Base-by-base conservation (phyloP, 2,329 filamentous ascomycete species). In the Fusarium palustre region DNA sequence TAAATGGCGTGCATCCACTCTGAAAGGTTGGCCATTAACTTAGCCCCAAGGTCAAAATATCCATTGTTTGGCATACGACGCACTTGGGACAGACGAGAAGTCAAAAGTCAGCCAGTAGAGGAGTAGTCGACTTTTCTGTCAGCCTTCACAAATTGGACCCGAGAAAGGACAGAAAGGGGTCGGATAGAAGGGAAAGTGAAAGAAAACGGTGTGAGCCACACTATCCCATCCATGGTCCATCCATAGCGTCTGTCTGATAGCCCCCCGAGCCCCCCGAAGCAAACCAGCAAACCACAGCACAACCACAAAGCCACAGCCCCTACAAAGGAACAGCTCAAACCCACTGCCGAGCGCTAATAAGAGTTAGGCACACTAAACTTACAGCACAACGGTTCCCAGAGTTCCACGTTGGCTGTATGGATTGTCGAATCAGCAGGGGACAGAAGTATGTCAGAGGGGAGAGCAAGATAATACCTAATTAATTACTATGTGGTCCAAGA, bases 161-260 rank as follows among this genome's bases (percentile, higher is more conserved):
- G 30, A 22, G 24, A 33, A 38, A 63, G 42, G 38, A 42, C 18
- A 22, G 18, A 43, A 54, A 59, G 53, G 56, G 59, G 59, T 64
- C 45, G 42, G 47, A 33, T 25, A 55, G 54, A 52, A 56, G 25
- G 30, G n/a, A 43, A 67, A 61, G 57, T 68, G 68, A 70, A 70
- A 70, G 67, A 70, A 70, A 70, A 70, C 59, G 68, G 68, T 70
- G 67, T 53, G 67, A 68, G 59, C 63, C 54, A 70, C 66, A 54
- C 38, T 36, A 66, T 41, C 24, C 24, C 13, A 50, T 39, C 45
- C 12, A 38, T n/a, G n/a, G n/a, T 4, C 45, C 28, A 47, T 66
- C 54, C 62, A 67, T 64, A 46, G 59, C 54, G 54, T 47, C 56
- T 47, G 66, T 69, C 48, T 61, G 55, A 69, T 58, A 61, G 56